Evolutionary conservation across 148 eudicot species (phyloP).

Genomic region (Talinum fruticosum): DNA sequence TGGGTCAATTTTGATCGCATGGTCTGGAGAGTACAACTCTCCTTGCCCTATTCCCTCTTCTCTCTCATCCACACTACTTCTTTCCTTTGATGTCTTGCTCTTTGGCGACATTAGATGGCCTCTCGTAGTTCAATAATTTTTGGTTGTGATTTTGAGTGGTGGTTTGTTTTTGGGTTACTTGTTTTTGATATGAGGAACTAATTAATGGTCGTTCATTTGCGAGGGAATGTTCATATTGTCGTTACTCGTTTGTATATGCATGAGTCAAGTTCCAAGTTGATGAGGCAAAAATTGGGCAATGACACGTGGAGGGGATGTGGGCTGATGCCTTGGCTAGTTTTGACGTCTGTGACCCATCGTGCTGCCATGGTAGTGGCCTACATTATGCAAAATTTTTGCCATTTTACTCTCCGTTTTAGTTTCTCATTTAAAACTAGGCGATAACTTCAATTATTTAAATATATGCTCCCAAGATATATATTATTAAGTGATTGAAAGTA

Average conservation of each 20-base stretch:
- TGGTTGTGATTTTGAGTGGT: not conserved
- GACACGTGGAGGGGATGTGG: not conserved
- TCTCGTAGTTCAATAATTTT: not conserved
- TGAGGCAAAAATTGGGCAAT: not conserved
- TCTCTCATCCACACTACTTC: conserved; percentile 9
- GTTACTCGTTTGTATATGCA: not conserved
- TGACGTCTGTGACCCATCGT: not conserved
- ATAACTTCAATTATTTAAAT: no score
- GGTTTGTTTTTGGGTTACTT: no score
- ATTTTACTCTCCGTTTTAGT: no score
- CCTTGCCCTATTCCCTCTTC: conserved; percentile 20
- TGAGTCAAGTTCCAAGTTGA: not conserved
- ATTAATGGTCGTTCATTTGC: not conserved
- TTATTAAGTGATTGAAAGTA: no score
- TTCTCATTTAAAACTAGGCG: no score
- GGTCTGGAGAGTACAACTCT: conserved; percentile 21
- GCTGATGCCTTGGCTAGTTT: not conserved
- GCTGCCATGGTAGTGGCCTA: not conserved
- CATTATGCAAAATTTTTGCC: no score
- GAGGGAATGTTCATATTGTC: not conserved
- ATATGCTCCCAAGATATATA: no score
- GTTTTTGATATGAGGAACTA: not conserved
- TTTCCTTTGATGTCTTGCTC: conserved; percentile 8
- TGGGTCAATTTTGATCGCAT: conserved; percentile 25
- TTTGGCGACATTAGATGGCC: conserved; percentile 6